Evolutionary conservation across 192 early-diverging fungal species (phyloP).

Genomic region (Umbelopsis isabellina): DNA sequence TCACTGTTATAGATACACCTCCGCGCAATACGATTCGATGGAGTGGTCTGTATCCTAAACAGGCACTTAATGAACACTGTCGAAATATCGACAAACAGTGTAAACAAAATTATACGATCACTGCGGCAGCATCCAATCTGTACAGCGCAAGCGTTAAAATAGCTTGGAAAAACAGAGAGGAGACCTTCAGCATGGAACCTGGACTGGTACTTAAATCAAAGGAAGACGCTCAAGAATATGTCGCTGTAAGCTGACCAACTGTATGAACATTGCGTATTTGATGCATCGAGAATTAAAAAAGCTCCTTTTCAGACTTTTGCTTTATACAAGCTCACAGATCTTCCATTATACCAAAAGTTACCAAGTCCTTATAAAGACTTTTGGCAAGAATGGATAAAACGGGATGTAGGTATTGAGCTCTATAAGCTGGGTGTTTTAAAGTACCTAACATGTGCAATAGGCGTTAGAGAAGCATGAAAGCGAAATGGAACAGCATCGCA

Average conservation of each 20-base stretch:
- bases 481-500: conserved; percentile 14
- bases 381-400: conserved; percentile 30
- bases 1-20: conserved; percentile 9
- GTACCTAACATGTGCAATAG: neutral
- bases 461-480: conserved; percentile 12
- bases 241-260: conserved; percentile 19
- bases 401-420: conserved; percentile 19
- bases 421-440: neutral
- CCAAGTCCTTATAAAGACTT: conserved; percentile 25
- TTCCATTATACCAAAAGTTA: conserved; percentile 5
- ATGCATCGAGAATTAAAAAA: neutral
- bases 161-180: neutral
- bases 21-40: conserved; percentile 18
- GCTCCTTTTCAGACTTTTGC: conserved; percentile 21
- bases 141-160: conserved; percentile 23
- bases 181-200: neutral
- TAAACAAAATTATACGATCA: neutral
- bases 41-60: conserved; percentile 27
- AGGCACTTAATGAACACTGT: conserved; percentile 24
- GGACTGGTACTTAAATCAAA: neutral
- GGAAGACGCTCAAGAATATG: conserved; percentile 32
- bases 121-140: neutral
- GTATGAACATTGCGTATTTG: neutral
- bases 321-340: conserved; percentile 23
- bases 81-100: conserved; percentile 2